Evolutionary conservation across 805 yeast species (phyloP).

Genomic region (Candida golubevii): DNA sequence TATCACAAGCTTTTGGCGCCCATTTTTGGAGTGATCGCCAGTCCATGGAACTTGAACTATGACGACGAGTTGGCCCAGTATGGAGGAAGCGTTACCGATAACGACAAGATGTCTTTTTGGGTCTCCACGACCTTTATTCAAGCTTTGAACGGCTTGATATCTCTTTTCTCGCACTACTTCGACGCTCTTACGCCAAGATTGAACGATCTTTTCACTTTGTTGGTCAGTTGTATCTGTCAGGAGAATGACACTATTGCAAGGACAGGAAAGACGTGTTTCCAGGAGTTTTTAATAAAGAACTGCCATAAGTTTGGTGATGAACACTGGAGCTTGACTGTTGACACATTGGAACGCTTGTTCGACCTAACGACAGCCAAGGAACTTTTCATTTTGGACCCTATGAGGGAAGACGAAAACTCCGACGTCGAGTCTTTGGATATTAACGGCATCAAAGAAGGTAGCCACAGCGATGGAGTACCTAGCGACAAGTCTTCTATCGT

Average conservation of each 20-base stretch:
- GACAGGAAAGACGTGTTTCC: slow-evolving; percentile 87
- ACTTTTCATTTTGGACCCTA: slow-evolving; percentile 61
- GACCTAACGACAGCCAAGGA: slow-evolving; percentile 83
- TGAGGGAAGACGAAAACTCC: slow-evolving; percentile 19
- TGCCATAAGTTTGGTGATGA: slow-evolving; percentile 52
- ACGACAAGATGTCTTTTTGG: slow-evolving; percentile 93
- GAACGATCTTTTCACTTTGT: slow-evolving; percentile 70
- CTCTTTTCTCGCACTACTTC: slow-evolving; percentile 78
- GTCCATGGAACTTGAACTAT: slow-evolving; percentile 63
- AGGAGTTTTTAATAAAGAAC: slow-evolving; percentile 74
- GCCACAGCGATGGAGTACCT: not conserved
- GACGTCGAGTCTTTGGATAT: slow-evolving; percentile 23
- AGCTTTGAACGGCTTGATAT: slow-evolving; percentile 84
- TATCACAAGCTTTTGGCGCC: slow-evolving; percentile 83
- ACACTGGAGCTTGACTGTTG: slow-evolving; percentile 74
- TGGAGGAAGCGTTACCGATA: slow-evolving; percentile 29
- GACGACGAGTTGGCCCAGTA: slow-evolving; percentile 39
- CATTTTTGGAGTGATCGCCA: slow-evolving; percentile 74
- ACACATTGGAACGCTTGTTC: slow-evolving; percentile 65
- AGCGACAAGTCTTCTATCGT: slow-evolving; percentile 64
- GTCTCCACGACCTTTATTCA: slow-evolving; percentile 93
- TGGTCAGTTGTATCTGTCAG: slow-evolving; percentile 89
- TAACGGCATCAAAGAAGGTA: slow-evolving; percentile 10
- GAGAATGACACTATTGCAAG: slow-evolving; percentile 95
- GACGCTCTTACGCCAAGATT: slow-evolving; percentile 68